Conservation (phyloP, 768 basidiomycete species). For the Coprinellus aureogranulatus region DNA sequence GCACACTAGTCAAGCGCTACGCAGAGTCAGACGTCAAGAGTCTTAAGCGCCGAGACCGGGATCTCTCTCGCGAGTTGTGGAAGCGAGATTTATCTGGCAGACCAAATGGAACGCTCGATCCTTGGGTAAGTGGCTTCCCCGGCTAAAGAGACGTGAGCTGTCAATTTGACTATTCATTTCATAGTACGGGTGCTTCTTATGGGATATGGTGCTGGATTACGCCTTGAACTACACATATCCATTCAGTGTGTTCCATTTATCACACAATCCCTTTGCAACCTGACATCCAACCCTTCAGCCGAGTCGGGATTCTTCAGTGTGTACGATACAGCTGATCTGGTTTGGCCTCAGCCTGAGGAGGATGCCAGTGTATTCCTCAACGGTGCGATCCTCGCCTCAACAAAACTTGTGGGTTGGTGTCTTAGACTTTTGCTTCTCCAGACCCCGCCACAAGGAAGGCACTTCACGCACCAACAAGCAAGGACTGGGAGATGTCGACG, state of each 20-base stretch:
- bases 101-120: constrained; percentile 54
- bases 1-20: constrained; percentile 16
- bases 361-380: constrained; percentile 63
- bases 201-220: constrained; percentile 68
- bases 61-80: constrained; percentile 27
- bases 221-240: constrained; percentile 71
- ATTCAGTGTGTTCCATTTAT: constrained; percentile 40
- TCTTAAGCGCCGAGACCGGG: constrained; percentile 7
- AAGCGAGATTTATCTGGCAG: constrained; percentile 50
- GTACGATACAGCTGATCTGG: constrained; percentile 57
- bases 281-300: neutral
- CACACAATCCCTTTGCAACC: neutral
- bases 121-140: constrained; percentile 40
- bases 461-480: constrained; percentile 66
- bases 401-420: neutral
- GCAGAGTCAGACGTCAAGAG: constrained; percentile 4
- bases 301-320: constrained; percentile 26
- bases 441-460: constrained; percentile 48
- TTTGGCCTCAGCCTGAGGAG: constrained; percentile 46
- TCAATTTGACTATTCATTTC: constrained; percentile 2
- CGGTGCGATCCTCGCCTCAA: constrained; percentile 33
- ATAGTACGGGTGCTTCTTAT: constrained; percentile 63
- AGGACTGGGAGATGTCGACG: constrained; percentile 41
- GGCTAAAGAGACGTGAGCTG: neutral
- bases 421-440: constrained; percentile 35